Evolutionary conservation across 2,329 filamentous ascomycete genomes (phyloP).

Genomic region (Orbilia oligospora): DNA sequence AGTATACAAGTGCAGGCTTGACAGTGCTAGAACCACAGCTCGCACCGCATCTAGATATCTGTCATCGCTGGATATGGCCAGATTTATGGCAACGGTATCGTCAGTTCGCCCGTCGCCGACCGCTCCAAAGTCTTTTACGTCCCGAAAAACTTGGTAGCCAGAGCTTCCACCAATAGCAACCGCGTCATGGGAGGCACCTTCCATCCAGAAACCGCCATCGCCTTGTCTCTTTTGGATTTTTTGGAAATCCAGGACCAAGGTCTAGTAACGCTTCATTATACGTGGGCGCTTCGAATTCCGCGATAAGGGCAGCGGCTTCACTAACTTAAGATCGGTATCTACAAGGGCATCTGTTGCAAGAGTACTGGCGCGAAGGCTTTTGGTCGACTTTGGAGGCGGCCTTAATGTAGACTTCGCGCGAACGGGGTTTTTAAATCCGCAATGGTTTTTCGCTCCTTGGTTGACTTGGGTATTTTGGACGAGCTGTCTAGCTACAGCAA

Average conservation of each 20-base stretch:
- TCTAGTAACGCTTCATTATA: slow-evolving; percentile 5
- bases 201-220: background rate
- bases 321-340: background rate
- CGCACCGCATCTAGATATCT: background rate
- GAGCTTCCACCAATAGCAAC: background rate
- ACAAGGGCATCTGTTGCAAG: background rate
- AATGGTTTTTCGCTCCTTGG: background rate
- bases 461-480: background rate
- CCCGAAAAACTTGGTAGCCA: background rate
- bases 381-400: background rate
- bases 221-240: background rate
- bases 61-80: background rate
- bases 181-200: background rate
- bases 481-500: background rate
- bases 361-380: background rate
- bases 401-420: slow-evolving; percentile 7
- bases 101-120: background rate
- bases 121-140: background rate
- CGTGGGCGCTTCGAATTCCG: background rate
- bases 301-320: slow-evolving; percentile 1
- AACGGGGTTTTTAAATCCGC: background rate
- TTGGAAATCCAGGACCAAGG: background rate
- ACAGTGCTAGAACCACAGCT: background rate
- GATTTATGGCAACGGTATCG: background rate
- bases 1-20: background rate